Evolutionary conservation across 2,329 filamentous ascomycete genomes (phyloP).

Genomic region (Didymella sp.): DNA sequence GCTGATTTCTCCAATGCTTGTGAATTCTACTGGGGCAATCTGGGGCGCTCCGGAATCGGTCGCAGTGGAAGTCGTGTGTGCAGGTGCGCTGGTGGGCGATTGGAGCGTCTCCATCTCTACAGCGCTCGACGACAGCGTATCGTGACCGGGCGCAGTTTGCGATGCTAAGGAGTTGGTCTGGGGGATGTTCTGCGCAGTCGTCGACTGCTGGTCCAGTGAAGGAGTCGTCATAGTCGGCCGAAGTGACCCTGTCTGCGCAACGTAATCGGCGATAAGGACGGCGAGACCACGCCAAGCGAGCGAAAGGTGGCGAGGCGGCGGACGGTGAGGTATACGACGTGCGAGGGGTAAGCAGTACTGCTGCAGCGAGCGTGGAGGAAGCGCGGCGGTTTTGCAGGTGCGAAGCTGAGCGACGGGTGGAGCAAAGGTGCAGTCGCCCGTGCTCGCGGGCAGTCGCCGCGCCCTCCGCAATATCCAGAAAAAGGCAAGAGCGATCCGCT

Average conservation of each 20-base stretch:
- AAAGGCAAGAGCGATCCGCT: conserved; percentile 36
- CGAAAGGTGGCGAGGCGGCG: conserved; percentile 10
- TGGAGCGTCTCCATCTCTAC: conserved; percentile 47
- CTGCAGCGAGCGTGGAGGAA: conserved; percentile 15
- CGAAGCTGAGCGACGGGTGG: conserved; percentile 22
- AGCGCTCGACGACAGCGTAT: conserved; percentile 35
- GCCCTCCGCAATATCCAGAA: conserved; percentile 35
- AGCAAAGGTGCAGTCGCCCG: conserved; percentile 27
- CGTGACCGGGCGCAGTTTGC: conserved; percentile 33
- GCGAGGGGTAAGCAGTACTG: neutral
- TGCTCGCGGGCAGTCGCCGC: conserved; percentile 31
- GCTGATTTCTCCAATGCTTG: conserved; percentile 18
- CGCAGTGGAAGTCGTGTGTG: conserved; percentile 24
- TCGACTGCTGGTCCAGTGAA: conserved; percentile 37
- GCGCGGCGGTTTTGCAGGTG: conserved; percentile 9
- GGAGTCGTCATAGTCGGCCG: conserved; percentile 43
- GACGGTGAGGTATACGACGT: conserved; percentile 3
- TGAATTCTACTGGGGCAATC: conserved; percentile 20
- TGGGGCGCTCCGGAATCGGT: conserved; percentile 25
- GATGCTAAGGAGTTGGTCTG: conserved; percentile 30
- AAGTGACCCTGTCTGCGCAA: conserved; percentile 24
- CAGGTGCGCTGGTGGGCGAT: conserved; percentile 27
- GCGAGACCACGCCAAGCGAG: conserved; percentile 26
- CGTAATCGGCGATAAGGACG: conserved; percentile 31
- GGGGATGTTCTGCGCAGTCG: conserved; percentile 34